Conservation (phyloP, 257 asterid species). For the Gentiana straminea region DNA sequence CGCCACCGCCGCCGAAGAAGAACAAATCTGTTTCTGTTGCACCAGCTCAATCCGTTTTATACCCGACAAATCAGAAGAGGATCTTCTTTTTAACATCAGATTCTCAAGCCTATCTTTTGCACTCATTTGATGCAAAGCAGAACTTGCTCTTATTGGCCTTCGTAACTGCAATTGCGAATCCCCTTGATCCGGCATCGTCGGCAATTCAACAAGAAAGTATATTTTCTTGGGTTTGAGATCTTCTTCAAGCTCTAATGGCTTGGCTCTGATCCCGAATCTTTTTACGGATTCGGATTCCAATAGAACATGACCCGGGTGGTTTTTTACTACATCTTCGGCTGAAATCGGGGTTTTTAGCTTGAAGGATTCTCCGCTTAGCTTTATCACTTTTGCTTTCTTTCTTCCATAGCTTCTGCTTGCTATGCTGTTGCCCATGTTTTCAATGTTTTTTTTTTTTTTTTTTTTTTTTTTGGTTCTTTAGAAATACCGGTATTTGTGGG, state of each 20-base stretch:
- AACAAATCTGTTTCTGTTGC: background rate
- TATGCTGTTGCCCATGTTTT: constrained; percentile 50
- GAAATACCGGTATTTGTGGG: no score
- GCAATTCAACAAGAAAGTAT: constrained; percentile 61
- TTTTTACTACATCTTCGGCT: constrained; percentile 42
- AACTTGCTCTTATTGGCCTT: constrained; percentile 6
- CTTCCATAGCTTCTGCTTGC: constrained; percentile 9
- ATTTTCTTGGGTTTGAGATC: constrained; percentile 41
- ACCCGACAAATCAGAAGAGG: constrained; percentile 13
- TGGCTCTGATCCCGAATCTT: constrained; percentile 54
- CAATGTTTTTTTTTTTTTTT: no score
- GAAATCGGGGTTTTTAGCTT: constrained; percentile 39
- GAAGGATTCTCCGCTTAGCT: constrained; percentile 47
- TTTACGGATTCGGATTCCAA: constrained; percentile 42
- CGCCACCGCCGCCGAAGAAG: background rate
- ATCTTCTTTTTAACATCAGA: constrained; percentile 33
- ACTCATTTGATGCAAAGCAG: constrained; percentile 18
- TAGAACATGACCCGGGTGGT: constrained; percentile 48
- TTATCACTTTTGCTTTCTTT: constrained; percentile 47
- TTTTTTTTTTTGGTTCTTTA: no score
- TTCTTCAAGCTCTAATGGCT: constrained; percentile 30
- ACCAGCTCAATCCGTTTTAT: background rate
- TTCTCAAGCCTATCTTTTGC: constrained; percentile 45
- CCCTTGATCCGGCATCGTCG: constrained; percentile 35
- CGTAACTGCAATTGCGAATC: constrained; percentile 10